Evolutionary conservation across 2,329 filamentous ascomycete species (phyloP), one percentile per base, ranked within the genome.

Genomic region (Colletotrichum spinosum): DNA sequence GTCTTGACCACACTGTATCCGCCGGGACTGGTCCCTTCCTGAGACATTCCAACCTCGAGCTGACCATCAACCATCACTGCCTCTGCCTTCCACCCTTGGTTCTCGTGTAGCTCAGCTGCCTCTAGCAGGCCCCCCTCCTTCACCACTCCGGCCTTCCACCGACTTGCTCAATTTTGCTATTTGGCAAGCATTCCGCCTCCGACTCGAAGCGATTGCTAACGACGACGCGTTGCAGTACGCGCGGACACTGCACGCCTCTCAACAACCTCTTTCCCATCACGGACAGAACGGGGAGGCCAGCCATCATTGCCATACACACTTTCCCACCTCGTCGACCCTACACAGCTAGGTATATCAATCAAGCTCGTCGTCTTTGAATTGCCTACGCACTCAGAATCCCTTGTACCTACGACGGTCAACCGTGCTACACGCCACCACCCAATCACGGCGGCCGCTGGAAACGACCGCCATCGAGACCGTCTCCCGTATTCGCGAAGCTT

Each of bases 141-240:
- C 46, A 38, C 15, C 17, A 25, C 34, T 42, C n/a, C 17, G 39
- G 44, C 48, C 37, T 49, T 17, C 25, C n/a, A 25, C 25, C 25
- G 25, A 25, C 25, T 25, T 25, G 25, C 39, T 25, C 41, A 10
- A 10, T 13, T n/a, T 52, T 53, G 44, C 45, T 37, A 8, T 34
- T 25, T 5, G 25, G 25, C 25, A 25, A 25, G 25, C 42, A 34
- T 33, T 42, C 44, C 37, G 17, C 52, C 54, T 49, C 35, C 42
- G 42, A 60, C 51, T 56, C 25, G 25, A 25, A 25, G 25, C 25
- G 25, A 25, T 55, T 48, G 56, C 53, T 55, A 46, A 37, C 53
- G 55, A 52, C 46, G 39, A 61, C 57, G 57, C 57, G 57, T 53
- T 66, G 62, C 63, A 63, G 63, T 61, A 68, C 57, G 49, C 63